Evolutionary conservation across 768 basidiomycete genomes (phyloP).

Genomic region (Termitomyces sp.): DNA sequence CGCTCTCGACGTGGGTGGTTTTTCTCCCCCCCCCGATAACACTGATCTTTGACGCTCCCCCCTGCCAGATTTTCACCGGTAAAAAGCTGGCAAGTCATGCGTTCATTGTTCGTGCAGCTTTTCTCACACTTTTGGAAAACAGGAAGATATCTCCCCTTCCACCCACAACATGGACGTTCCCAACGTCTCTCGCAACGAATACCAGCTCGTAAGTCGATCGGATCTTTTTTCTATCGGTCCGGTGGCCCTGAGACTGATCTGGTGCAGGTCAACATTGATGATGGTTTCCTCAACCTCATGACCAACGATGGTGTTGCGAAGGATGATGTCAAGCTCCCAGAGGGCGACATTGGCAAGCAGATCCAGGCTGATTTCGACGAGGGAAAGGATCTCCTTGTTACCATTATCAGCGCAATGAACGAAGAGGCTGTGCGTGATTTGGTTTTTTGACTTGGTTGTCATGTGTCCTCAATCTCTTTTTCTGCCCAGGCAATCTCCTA

Average conservation of each 20-base stretch:
- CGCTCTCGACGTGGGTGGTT: conserved; percentile 81
- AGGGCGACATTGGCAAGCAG: conserved; percentile 69
- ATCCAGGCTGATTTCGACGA: conserved; percentile 71
- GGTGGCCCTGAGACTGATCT: conserved; percentile 2
- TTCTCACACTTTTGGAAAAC: conserved; percentile 12
- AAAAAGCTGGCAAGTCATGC: conserved; percentile 83
- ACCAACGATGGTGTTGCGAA: conserved; percentile 70
- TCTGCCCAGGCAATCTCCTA: conserved; percentile 59
- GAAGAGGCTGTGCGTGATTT: conserved; percentile 66
- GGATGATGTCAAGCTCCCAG: conserved; percentile 94
- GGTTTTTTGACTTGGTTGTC: neutral
- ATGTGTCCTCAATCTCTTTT: neutral
- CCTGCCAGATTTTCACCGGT: conserved; percentile 86
- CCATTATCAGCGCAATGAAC: conserved; percentile 83
- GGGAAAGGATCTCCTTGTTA: conserved; percentile 85
- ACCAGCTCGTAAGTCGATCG: conserved; percentile 63
- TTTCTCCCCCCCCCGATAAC: neutral
- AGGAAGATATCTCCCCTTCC: conserved; percentile 93
- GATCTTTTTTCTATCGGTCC: conserved; percentile 1
- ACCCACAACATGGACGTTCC: conserved; percentile 99
- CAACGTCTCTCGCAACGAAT: conserved; percentile 87
- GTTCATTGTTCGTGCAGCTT: neutral
- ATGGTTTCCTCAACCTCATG: conserved; percentile 95
- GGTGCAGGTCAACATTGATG: conserved; percentile 78
- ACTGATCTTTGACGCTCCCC: conserved; percentile 1